These are phyloP conservation scores for Daldinia sp. DNA, from an alignment of 2,329 filamentous ascomycete genomes.

Conservation along the genomic window DNA sequence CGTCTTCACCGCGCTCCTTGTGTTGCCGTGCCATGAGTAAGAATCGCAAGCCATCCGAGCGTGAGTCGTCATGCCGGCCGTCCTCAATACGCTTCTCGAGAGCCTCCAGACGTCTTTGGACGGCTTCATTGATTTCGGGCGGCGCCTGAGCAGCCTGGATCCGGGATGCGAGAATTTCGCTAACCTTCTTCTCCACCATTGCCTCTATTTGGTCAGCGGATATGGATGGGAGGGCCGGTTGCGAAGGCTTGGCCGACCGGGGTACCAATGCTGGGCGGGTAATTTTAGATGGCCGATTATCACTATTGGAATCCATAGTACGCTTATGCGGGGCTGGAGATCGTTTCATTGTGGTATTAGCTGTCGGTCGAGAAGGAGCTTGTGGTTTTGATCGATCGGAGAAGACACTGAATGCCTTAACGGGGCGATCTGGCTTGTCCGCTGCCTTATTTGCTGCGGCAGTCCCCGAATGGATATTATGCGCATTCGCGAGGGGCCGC, in stretches of 20 bases:
- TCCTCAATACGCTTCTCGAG: conserved; percentile 87
- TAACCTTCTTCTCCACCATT: conserved; percentile 90
- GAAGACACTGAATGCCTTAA: conserved; percentile 88
- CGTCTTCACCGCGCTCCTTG: conserved; percentile 82
- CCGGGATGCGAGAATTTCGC: conserved; percentile 84
- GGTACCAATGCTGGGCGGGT: conserved; percentile 36
- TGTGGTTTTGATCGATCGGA: conserved; percentile 71
- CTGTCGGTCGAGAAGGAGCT: conserved; percentile 39
- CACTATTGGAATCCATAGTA: conserved; percentile 51
- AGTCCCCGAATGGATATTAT: conserved; percentile 73
- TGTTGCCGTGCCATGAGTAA: conserved; percentile 92
- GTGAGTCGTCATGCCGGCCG: conserved; percentile 71
- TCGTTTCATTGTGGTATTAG: conserved; percentile 42
- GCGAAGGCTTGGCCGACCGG: conserved; percentile 32
- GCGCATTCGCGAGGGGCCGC: conserved; percentile 76
- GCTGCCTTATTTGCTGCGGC: conserved; percentile 60
- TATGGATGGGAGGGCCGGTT: conserved; percentile 50
- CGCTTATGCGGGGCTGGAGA: conserved; percentile 52
- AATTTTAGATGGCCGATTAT: conserved; percentile 44
- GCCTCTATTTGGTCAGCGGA: conserved; percentile 84
- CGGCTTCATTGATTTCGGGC: conserved; percentile 73
- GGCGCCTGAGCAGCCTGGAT: conserved; percentile 61
- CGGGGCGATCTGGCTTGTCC: conserved; percentile 71
- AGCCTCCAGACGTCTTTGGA: conserved; percentile 82
- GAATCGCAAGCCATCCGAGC: conserved; percentile 83